Percentiles rank a stretch among this genome's conserved stretches.
These are phyloP conservation scores for Trametes hirsuta DNA, from an alignment of 1,284 basidiomycete genomes.

Conservation along the genomic window DNA sequence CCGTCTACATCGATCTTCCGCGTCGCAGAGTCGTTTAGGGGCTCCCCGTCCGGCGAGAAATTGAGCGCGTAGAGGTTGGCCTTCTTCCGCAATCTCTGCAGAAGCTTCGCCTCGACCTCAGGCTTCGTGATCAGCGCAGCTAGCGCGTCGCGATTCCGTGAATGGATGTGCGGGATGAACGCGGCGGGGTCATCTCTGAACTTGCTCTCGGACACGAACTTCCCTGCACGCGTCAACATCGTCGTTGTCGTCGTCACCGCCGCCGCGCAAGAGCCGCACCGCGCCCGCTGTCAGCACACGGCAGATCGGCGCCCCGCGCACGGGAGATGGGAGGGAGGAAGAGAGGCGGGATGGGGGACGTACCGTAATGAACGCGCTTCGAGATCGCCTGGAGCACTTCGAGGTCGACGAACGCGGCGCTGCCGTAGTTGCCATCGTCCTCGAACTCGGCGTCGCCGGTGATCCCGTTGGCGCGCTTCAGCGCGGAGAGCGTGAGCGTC, in stretches of 20 bases:
- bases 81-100: slow-evolving; percentile 90
- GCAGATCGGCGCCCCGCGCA: background rate
- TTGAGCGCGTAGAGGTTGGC: slow-evolving; percentile 93
- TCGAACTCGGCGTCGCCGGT: slow-evolving; percentile 67
- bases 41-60: slow-evolving; percentile 75
- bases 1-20: slow-evolving; percentile 91
- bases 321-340: background rate
- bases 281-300: background rate
- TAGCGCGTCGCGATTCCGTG: slow-evolving; percentile 74
- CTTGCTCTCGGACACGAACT: slow-evolving; percentile 98
- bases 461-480: slow-evolving; percentile 69
- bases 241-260: background rate
- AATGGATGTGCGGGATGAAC: slow-evolving; percentile 90
- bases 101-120: slow-evolving; percentile 87
- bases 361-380: slow-evolving; percentile 97
- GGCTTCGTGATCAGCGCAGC: slow-evolving; percentile 94
- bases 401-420: slow-evolving; percentile 91
- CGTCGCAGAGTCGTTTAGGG: slow-evolving; percentile 36
- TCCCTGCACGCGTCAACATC: slow-evolving; percentile 58
- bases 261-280: background rate
- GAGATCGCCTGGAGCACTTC: slow-evolving; percentile 94
- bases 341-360: slow-evolving; percentile 29
- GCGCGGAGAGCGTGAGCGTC: slow-evolving; percentile 60
- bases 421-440: slow-evolving; percentile 98
- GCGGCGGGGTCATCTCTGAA: slow-evolving; percentile 84